Evolutionary conservation across 1,139 yeast genomes (phyloP), one percentile per base, ranked within the genome.

Genomic region (Sugiyamaella paludigena): DNA sequence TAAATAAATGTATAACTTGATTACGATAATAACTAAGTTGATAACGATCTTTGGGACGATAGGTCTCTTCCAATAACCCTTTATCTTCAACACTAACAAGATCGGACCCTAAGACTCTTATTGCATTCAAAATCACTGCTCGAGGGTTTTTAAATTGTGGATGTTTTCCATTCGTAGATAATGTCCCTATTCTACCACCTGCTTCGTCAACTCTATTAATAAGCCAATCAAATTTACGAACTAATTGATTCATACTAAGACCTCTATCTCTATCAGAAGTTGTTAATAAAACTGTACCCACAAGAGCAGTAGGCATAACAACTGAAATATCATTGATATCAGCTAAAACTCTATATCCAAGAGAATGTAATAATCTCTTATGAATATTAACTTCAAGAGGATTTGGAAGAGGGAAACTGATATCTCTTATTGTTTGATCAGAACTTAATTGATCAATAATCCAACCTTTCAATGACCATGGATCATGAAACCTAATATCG

Each of bases 221-320:
- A 29, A 72, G 67, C 69, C 72, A 63, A 10, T 59, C 58, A 3
- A 72, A 72, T 15, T 71, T 62, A 13, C 64, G 58, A 16, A 63
- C 59, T 26, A 72, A 58, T 40, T 68, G 69, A 12, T 62, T 57
- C 38, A 61, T 61, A 43, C 71, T 64, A 27, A 71, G 65, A 3
- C 76, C 76, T 4, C 72, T 63, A 29, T 68, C 69, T 19, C 24
- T 19, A 12, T 58, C 59, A 7, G 70, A 60, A 33, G 68, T 59
- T 2, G 76, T 72, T 34, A 72, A 59, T 28, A 72, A 59, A 28
- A 70, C 71, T 0, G 76, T 65, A 16, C 76, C 76, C 10, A 72
- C 66, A 30, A 72, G 61, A 2, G 75, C 70, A 2, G 76, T 70
- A 4, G 76, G 76, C 76, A 72, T 72, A 35, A 72, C 68, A 11